A percentile compares a stretch with the other conserved stretches of the same genome.
These are phyloP conservation scores for Allomyces javanicus DNA, from an alignment of 192 early-diverging fungal species.

Conservation along the genomic window DNA sequence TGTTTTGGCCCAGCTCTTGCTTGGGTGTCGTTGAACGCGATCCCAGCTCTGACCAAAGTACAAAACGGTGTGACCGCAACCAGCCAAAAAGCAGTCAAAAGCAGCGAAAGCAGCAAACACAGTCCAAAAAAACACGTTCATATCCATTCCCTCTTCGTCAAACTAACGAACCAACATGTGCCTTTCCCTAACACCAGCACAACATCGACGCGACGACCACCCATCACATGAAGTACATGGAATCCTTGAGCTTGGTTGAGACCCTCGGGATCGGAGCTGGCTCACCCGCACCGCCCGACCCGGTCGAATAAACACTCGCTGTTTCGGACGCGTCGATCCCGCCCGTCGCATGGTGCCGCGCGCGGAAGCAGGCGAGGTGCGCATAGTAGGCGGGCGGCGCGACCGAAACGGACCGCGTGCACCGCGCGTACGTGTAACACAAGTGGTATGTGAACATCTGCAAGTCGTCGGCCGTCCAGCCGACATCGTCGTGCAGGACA, in stretches of 20 bases:
- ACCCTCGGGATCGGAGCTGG: neutral
- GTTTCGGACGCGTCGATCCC: conserved; percentile 10
- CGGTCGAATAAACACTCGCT: too few relatives aligned
- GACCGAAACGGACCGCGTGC: conserved; percentile 70
- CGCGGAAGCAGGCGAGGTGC: conserved; percentile 67
- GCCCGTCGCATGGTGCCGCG: conserved; percentile 58
- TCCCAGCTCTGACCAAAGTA: too few relatives aligned
- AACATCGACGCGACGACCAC: too few relatives aligned
- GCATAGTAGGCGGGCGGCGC: conserved; percentile 86
- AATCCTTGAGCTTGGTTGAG: neutral
- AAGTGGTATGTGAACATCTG: conserved; percentile 74
- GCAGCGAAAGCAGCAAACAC: too few relatives aligned
- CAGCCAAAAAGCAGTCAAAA: too few relatives aligned
- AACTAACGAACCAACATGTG: too few relatives aligned
- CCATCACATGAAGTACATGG: neutral
- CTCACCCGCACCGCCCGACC: neutral
- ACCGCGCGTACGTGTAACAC: conserved; percentile 75
- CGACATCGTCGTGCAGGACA: conserved; percentile 71
- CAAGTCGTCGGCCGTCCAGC: conserved; percentile 53
- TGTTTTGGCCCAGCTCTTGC: too few relatives aligned
- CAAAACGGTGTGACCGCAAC: too few relatives aligned
- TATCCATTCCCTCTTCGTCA: too few relatives aligned
- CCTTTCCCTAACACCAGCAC: too few relatives aligned
- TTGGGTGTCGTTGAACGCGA: too few relatives aligned
- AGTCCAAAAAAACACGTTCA: too few relatives aligned